phyloP scores from a whole-genome alignment of 2,329 filamentous ascomycete species.

The Bipolaris bicolor region DNA sequence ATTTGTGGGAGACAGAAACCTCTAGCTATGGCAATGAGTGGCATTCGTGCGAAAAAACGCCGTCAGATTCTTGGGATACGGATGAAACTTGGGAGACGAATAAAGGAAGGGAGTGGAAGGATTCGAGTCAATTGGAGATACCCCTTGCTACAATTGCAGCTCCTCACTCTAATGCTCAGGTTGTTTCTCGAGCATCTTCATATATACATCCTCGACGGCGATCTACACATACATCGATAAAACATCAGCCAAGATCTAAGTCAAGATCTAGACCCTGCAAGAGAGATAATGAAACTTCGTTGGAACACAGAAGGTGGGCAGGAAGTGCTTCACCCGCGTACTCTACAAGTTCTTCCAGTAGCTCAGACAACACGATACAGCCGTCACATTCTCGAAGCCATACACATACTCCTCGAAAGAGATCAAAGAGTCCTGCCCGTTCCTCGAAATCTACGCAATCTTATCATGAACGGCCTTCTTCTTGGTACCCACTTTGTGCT shows the following conservation, averaged over 20 bases:
- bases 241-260: slow-evolving; percentile 6
- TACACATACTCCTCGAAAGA: neutral
- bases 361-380: slow-evolving; percentile 20
- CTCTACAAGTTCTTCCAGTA: slow-evolving; percentile 13
- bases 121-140: neutral
- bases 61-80: slow-evolving; percentile 28
- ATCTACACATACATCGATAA: neutral
- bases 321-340: slow-evolving; percentile 9
- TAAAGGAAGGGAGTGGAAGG: slow-evolving; percentile 2
- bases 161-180: neutral
- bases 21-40: slow-evolving; percentile 17
- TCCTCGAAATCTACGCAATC: slow-evolving; percentile 3
- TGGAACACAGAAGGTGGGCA: slow-evolving; percentile 16
- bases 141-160: slow-evolving; percentile 1
- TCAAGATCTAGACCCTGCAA: neutral
- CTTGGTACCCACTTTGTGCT: neutral
- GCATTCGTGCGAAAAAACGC: slow-evolving; percentile 16
- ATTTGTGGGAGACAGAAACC: slow-evolving; percentile 14
- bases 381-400: slow-evolving; percentile 18
- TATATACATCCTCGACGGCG: neutral
- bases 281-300: neutral
- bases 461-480: slow-evolving; percentile 5
- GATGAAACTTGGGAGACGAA: slow-evolving; percentile 23
- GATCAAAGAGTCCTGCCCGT: slow-evolving; percentile 1
- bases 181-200: neutral